phyloP scores from a whole-genome alignment of 768 basidiomycete genomes.

The Lactarius indigo region DNA sequence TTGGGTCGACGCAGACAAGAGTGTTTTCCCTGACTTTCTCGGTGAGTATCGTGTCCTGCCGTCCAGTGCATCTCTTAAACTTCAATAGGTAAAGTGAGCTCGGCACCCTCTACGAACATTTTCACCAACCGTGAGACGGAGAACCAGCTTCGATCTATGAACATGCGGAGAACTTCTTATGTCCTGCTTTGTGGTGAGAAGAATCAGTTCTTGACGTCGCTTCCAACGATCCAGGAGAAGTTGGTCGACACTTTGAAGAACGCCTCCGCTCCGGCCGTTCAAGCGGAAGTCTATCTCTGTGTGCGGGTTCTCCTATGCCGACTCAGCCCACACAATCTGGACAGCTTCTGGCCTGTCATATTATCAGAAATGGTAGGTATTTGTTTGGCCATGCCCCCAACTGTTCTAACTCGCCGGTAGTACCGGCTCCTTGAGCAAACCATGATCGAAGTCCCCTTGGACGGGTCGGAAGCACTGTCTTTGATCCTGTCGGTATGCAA shows the following conservation, averaged over 20 bases:
- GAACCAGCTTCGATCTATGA: slow-evolving; percentile 80
- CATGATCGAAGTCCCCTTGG: slow-evolving; percentile 63
- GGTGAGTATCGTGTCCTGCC: slow-evolving; percentile 44
- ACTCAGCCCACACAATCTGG: slow-evolving; percentile 84
- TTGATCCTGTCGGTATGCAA: slow-evolving; percentile 89
- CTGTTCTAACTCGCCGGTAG: slow-evolving; percentile 38
- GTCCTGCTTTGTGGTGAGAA: slow-evolving; percentile 84
- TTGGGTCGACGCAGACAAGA: slow-evolving; percentile 83
- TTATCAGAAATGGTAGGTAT: slow-evolving; percentile 79
- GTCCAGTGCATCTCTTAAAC: slow-evolving; percentile 27
- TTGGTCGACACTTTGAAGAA: slow-evolving; percentile 88
- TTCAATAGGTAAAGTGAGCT: slow-evolving; percentile 64
- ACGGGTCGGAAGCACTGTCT: slow-evolving; percentile 81
- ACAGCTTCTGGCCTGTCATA: slow-evolving; percentile 96
- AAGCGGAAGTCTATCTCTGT: slow-evolving; percentile 93
- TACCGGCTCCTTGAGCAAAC: slow-evolving; percentile 87
- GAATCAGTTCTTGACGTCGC: slow-evolving; percentile 84
- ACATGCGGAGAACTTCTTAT: slow-evolving; percentile 83
- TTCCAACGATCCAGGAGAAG: slow-evolving; percentile 96
- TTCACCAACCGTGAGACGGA: slow-evolving; percentile 96
- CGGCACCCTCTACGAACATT: slow-evolving; percentile 89
- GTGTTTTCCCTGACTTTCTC: slow-evolving; percentile 78
- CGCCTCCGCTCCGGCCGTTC: slow-evolving; percentile 75
- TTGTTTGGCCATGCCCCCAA: neutral
- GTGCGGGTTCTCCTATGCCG: slow-evolving; percentile 88